Evolutionary conservation across 108 stramenopile species (phyloP), one percentile per base, ranked within the genome.

Genomic region (Stephanodiscus triporus): DNA sequence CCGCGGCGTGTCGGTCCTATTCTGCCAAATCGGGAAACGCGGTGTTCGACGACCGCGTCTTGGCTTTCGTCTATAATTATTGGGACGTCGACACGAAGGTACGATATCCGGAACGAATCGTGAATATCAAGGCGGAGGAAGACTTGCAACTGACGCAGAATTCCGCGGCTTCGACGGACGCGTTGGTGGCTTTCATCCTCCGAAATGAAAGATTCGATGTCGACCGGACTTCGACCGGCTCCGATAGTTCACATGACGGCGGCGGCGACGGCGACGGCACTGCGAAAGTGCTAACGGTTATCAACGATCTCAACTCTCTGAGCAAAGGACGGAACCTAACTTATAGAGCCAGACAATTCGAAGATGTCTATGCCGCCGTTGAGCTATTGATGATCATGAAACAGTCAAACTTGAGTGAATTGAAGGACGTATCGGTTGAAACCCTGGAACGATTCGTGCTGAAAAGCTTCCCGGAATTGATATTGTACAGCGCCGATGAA

Each of bases 31-130:
- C 77, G 22, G 66, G 73, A 6, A 74, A 67, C 42, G 67, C 24
- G 20, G 77, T 78, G 32, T 79, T 83, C 63, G 77, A 83, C 59
- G 77, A 83, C 51, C 57, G 63, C 30, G 23, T 79, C 0, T 60
- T 83, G 55, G 70, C 82, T n/a, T 83, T 83, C 61, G 65, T 68
- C 8, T 79, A 78, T 53, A 75, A 75, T 49, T 83, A 64, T 42
- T 79, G 77, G 77, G 77, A 83, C 69, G 42, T 32, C 16, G 64
- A 78, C 10, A 47, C 59, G 5, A 56, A 19, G 30, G 47, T 60
- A 4, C 40, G 49, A 64, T 70, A 75, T 58, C 65, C 77, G 29
- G 69, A 76, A 30, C 78, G 75, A 42, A 74, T 83, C 6, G 54
- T 80, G 22, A 47, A 64, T 2, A 42, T 76, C 17, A 47, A 43